phyloP scores from a whole-genome alignment of 768 basidiomycete species.

The Lactarius pseudohatsudake region DNA sequence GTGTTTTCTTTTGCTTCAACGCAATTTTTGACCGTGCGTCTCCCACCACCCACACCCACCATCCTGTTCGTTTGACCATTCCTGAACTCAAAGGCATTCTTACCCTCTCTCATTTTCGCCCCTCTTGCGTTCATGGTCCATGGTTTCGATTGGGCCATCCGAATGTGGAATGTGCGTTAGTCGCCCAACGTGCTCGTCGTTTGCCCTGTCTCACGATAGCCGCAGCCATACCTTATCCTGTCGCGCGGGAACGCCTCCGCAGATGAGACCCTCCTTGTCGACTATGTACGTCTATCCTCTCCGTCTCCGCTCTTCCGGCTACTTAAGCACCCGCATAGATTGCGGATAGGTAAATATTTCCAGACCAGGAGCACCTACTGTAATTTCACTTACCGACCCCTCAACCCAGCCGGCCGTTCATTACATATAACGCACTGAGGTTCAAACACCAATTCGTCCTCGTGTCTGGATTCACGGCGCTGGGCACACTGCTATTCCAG shows the following conservation, averaged over 20 bases:
- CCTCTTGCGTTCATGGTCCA: constrained; percentile 54
- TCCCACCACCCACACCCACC: background rate
- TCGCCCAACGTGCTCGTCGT: background rate
- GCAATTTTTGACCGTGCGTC: constrained; percentile 45
- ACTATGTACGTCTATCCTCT: constrained; percentile 51
- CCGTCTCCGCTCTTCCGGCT: no score
- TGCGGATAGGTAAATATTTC: constrained; percentile 15
- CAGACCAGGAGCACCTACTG: no score
- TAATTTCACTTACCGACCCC: background rate
- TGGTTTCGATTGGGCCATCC: constrained; percentile 52
- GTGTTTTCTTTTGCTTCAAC: constrained; percentile 50
- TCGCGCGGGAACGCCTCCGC: constrained; percentile 53
- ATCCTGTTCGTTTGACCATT: background rate
- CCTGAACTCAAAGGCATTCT: constrained; percentile 47
- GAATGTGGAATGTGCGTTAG: constrained; percentile 55
- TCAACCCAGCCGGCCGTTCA: constrained; percentile 3
- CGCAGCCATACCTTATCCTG: constrained; percentile 62
- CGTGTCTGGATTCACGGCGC: constrained; percentile 50
- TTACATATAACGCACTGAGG: constrained; percentile 40
- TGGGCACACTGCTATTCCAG: constrained; percentile 50
- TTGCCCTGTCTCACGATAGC: constrained; percentile 15
- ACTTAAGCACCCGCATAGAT: constrained; percentile 9
- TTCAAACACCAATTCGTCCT: constrained; percentile 57
- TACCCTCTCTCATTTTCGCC: constrained; percentile 52
- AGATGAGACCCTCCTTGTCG: constrained; percentile 59